These are phyloP conservation scores for Phyllosticta citriasiana DNA, from an alignment of 2,329 filamentous ascomycete genomes.

Conservation along the genomic window DNA sequence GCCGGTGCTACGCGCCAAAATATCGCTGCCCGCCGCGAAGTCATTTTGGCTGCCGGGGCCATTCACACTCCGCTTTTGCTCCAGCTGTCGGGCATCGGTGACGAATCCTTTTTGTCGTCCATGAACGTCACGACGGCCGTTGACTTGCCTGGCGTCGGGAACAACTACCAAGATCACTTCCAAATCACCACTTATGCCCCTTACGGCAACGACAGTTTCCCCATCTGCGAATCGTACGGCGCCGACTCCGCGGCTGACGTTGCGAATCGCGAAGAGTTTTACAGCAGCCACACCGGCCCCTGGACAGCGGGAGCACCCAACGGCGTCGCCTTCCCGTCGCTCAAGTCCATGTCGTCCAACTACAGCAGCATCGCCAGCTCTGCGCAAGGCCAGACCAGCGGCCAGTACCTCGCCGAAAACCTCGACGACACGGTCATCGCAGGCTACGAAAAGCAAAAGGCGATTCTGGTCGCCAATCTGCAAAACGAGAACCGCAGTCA, in stretches of 20 bases:
- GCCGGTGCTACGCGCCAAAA: conserved; percentile 13
- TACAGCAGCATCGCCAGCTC: background rate
- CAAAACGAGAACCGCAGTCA: conserved; percentile 2
- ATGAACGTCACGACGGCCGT: conserved; percentile 16
- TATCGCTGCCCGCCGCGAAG: conserved; percentile 35
- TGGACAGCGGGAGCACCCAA: conserved; percentile 5
- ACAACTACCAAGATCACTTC: conserved; percentile 23
- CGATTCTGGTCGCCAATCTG: background rate
- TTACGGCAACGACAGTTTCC: background rate
- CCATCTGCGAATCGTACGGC: background rate
- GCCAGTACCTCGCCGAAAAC: background rate
- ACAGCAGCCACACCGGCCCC: background rate
- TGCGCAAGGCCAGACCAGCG: background rate
- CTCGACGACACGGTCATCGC: conserved; percentile 2
- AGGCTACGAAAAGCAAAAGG: conserved; percentile 6
- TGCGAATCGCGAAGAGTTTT: background rate
- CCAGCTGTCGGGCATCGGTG: conserved; percentile 54
- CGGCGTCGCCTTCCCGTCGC: conserved; percentile 10
- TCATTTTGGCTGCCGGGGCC: conserved; percentile 50
- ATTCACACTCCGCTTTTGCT: conserved; percentile 48
- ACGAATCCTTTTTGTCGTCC: conserved; percentile 23
- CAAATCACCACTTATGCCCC: conserved; percentile 17
- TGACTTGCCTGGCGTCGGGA: conserved; percentile 21
- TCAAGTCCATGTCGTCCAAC: background rate
- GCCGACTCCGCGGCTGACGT: conserved; percentile 1